phyloP scores from a whole-genome alignment of 106 monocot genomes.

The Ottelia alismoides region DNA sequence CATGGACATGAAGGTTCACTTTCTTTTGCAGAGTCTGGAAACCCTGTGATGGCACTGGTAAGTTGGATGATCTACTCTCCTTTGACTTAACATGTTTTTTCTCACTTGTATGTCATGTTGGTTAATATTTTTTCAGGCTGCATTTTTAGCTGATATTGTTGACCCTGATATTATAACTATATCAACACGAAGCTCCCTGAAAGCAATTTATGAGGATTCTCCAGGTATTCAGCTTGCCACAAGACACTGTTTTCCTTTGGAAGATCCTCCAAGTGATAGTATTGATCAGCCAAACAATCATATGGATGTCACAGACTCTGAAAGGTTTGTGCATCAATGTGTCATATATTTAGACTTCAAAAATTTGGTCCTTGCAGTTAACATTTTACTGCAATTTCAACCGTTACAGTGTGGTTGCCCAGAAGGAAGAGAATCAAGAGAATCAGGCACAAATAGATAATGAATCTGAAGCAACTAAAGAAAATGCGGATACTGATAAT shows the following conservation, averaged over 20 bases:
- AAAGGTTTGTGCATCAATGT: no score
- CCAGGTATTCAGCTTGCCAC: constrained; percentile 68
- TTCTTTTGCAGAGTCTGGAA: constrained; percentile 88
- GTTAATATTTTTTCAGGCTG: constrained; percentile 50
- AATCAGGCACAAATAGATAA: constrained; percentile 9
- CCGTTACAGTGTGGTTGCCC: no score
- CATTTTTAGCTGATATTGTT: constrained; percentile 52
- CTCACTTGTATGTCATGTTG: no score
- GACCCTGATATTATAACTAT: constrained; percentile 37
- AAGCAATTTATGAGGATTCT: constrained; percentile 72
- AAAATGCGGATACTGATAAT: constrained; percentile 12
- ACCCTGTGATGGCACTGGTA: constrained; percentile 88
- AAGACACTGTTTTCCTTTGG: constrained; percentile 88
- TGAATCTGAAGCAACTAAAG: constrained; percentile 12
- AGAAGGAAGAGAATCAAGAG: no score
- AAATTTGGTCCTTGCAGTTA: no score
- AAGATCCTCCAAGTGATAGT: constrained; percentile 60
- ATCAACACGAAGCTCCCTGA: constrained; percentile 62
- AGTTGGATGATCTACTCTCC: no score
- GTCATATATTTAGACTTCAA: no score
- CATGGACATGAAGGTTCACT: constrained; percentile 30
- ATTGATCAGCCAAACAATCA: constrained; percentile 2
- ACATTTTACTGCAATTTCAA: no score
- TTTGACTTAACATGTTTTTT: no score
- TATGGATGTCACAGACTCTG: no score